Base-by-base conservation (phyloP, 2,329 filamentous ascomycete species). In the Sporothrix schenckii region DNA sequence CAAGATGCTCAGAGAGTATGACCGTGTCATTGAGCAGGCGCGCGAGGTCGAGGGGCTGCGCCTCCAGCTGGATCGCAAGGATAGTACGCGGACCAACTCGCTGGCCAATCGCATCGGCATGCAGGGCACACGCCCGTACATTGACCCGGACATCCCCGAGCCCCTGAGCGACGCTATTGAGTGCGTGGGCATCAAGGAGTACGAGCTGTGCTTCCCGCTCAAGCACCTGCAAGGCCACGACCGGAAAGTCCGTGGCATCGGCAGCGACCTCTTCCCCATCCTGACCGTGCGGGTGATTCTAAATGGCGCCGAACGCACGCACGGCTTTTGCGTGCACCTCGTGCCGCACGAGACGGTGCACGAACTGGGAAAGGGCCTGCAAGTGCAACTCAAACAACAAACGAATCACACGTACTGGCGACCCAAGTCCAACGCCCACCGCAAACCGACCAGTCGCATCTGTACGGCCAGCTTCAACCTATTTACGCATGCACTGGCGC, bases 181-280 rank as follows among this genome's bases (percentile, higher is more conserved):
- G 69, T 61, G 69, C 13, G 52, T 74, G 1, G 75, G 73, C 4
- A 50, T 54, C 39, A 47, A 52, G 3, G 70, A 71, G 63, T 76
- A 74, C 72, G 75, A 76, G 72, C 68, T 76, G 11, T 72, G 70
- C 66, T 76, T 76, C 67, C 72, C 74, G 14, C 71, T 76, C 1
- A 72, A 69, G 14, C 68, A 72, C 19, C 63, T 76, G 19, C 66
- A 69, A 10, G 70, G 70, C 16, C 66, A 72, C 53, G 72, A 73
- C 30, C 71, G 70, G 41, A 72, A 72, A 56, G 61, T 67, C 9
- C 56, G 72, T 21, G 75, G 75, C 41, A 72, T 76, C 19, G 71
- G 66, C 52, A 69, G 69, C 56, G 69, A 70, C 7, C n/a, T 71
- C 6, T 73, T 73, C 19, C 71, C 72, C 2, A 24, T 74, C 13